A percentile compares a stretch with the other conserved stretches of the same genome.
phyloP scores from a whole-genome alignment of 163 green algal species.

The Coccomyxa subellipsoidea region DNA sequence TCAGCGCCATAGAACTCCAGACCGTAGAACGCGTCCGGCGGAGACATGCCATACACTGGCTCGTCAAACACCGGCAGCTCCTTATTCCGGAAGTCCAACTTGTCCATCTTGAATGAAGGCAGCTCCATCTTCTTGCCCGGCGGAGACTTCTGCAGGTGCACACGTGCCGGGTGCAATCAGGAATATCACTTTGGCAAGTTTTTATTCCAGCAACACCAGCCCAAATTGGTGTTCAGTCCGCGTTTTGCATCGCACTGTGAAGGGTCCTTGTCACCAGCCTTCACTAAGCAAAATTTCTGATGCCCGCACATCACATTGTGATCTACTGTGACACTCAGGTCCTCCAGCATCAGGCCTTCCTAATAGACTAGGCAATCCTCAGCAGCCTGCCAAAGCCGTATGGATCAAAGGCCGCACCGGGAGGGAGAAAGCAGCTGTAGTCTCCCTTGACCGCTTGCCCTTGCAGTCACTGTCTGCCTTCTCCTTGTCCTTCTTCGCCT shows the following conservation, averaged over 20 bases:
- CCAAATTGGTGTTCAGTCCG: background rate
- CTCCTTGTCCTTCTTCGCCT: slow-evolving; percentile 1
- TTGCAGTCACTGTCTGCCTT: background rate
- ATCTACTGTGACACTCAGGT: no score
- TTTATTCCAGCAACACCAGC: background rate
- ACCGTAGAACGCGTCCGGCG: background rate
- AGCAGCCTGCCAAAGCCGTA: no score
- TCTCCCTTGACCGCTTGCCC: background rate
- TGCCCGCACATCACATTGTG: no score
- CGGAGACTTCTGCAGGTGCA: background rate
- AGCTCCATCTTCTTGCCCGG: background rate
- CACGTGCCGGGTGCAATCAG: background rate
- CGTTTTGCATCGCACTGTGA: background rate
- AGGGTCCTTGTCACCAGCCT: background rate
- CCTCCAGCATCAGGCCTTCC: no score
- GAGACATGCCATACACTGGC: background rate
- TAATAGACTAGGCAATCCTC: no score
- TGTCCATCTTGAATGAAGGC: background rate
- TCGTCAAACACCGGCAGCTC: background rate
- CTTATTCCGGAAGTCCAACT: background rate
- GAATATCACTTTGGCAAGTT: no score
- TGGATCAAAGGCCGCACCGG: background rate
- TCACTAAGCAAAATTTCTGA: no score
- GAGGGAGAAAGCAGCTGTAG: background rate
- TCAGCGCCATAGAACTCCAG: background rate